Base-by-base conservation (phyloP, 2,329 filamentous ascomycete species). In the Penicillium sp. region DNA sequence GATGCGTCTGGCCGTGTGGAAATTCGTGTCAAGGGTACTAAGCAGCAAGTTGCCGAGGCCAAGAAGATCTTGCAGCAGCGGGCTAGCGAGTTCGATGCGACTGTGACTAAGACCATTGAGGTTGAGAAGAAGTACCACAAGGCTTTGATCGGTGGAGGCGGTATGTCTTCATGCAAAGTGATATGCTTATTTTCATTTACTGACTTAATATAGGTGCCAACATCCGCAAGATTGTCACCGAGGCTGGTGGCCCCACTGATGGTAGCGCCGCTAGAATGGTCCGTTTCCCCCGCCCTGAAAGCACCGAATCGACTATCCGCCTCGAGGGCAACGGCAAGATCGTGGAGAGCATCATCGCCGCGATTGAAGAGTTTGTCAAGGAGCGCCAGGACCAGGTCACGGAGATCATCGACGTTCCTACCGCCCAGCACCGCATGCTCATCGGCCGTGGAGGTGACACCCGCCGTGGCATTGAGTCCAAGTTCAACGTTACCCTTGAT, bases 71-170 rank as follows among this genome's bases (percentile, higher is more conserved):
- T 99, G 25, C 87, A 93, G 74, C 89, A 94, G 77, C 92, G 93
- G 78, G 89, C 89, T 54, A 88, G 88, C 60, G 82, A 92, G 21
- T 97, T 97, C 66, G 92, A 97, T 68, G 88, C 94, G 64, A 96
- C 91, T n/a, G 83, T 97, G 50, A 86, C 88, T 17, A 87, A 89
- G 78, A 91, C 87, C 13, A 81, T 99, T 49, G 89, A 96, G 35
- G 87, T 99, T n/a, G 93, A 97, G 66, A 90, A 91, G 80, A 96
- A 96, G 80, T 87, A 94, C 76, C 94, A 99, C 79, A 75, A 75
- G 77, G 85, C 88, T 53, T 82, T 99, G 63, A 99, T 99, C 75
- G 94, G 94, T 61, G 81, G 87, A 64, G 89, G 90, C 72, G 94
- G 92, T 93, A 83, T 79, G 89, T 80, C 68, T 15, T 48, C 43